These are phyloP conservation scores for Fusarium nelsonii DNA, from an alignment of 2,329 filamentous ascomycete species.

Conservation along the genomic window DNA sequence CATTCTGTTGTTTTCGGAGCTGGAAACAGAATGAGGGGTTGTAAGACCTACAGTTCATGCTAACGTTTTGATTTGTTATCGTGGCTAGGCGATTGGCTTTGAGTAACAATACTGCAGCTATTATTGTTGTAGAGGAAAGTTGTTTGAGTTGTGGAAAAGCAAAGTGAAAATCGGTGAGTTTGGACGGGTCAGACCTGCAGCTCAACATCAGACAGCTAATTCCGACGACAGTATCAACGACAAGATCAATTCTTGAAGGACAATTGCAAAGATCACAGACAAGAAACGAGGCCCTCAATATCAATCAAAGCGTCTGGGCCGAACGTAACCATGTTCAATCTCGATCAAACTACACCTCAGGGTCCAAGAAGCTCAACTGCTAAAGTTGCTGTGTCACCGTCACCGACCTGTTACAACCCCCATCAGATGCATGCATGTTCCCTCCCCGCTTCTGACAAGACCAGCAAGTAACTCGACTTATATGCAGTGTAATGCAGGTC, in stretches of 20 bases:
- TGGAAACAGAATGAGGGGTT: conserved; percentile 28
- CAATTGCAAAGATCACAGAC: neutral
- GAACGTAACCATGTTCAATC: neutral
- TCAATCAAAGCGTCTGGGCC: neutral
- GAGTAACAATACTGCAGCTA: neutral
- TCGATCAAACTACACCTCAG: neutral
- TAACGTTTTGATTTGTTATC: conserved; percentile 11
- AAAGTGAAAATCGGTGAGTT: conserved; percentile 1
- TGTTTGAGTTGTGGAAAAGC: neutral
- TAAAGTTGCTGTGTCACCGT: conserved; percentile 3
- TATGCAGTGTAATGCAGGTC: neutral
- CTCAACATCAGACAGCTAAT: neutral
- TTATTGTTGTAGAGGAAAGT: neutral
- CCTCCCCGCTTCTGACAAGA: conserved; percentile 6
- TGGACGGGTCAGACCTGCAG: neutral
- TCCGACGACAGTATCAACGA: neutral
- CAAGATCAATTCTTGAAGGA: neutral
- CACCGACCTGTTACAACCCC: conserved; percentile 1
- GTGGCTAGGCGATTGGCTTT: neutral
- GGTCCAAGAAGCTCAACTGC: conserved; percentile 2
- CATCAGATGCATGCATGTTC: conserved; percentile 17
- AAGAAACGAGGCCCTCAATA: neutral
- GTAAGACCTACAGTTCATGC: conserved; percentile 15
- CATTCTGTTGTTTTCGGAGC: neutral
- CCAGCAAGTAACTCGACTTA: neutral